Conservation (phyloP, 2,329 filamentous ascomycete genomes). For the Pyrenophora teres region DNA sequence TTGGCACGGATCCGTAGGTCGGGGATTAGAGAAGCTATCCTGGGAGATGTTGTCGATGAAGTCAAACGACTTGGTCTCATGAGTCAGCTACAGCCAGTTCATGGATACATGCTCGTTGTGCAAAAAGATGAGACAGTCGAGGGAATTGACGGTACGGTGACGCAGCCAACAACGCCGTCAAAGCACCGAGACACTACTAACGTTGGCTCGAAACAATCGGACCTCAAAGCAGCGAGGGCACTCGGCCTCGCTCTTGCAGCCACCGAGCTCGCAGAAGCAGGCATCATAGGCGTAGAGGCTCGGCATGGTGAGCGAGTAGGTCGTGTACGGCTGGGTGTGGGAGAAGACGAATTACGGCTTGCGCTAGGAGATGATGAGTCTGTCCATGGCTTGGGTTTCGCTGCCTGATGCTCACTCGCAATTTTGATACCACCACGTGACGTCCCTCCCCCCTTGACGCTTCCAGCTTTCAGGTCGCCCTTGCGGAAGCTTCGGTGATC, state of each 20-base stretch:
- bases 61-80: slow-evolving; percentile 70
- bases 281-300: slow-evolving; percentile 82
- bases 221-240: slow-evolving; percentile 50
- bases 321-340: slow-evolving; percentile 82
- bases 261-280: slow-evolving; percentile 82
- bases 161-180: slow-evolving; percentile 18
- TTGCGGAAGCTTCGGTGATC: slow-evolving; percentile 11
- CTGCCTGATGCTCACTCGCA: slow-evolving; percentile 17
- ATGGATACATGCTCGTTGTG: slow-evolving; percentile 62
- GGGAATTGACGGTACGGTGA: slow-evolving; percentile 9
- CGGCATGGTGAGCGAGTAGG: slow-evolving; percentile 80
- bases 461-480: neutral
- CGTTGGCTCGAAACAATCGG: slow-evolving; percentile 28
- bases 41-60: slow-evolving; percentile 90
- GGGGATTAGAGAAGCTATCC: slow-evolving; percentile 82
- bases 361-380: slow-evolving; percentile 89
- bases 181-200: slow-evolving; percentile 24
- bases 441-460: neutral
- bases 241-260: slow-evolving; percentile 72
- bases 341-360: slow-evolving; percentile 87
- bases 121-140: slow-evolving; percentile 34
- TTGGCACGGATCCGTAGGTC: slow-evolving; percentile 78
- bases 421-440: neutral
- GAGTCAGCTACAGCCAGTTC: slow-evolving; percentile 63
- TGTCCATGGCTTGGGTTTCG: slow-evolving; percentile 72